Base-by-base conservation (phyloP, 805 yeast species). In the Candida alai region DNA sequence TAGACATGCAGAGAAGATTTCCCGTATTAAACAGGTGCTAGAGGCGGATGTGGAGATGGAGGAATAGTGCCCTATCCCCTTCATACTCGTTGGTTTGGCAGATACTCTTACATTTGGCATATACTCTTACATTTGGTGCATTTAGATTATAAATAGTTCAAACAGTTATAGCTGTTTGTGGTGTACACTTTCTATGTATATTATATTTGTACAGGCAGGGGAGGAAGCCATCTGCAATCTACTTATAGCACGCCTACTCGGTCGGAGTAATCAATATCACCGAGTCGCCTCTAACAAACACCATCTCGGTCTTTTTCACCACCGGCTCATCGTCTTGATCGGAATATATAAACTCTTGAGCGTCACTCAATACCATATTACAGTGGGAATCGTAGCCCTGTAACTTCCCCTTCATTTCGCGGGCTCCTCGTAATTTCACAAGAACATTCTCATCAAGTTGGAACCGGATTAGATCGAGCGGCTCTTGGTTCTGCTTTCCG, bases 371-470 rank as follows among this genome's bases (percentile, higher is more conserved):
- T 24, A 93, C 96, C 71, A 93, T 77, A 57, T 94, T 93, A 62
- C 97, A 93, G 62, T 90, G 98, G 30, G 95, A 84, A 62, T 90
- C 98, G 62, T 85, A 90, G 1, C 96, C 94, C 58, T 89, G 97
- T 35, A 93, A 69, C 42, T 76, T 80, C 3, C 99, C 99, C 19
- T 77, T 76, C 62, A 93, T 74, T 55, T 90, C 96, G 50, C 99
- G 75, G 44, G 93, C 90, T 14, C 96, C 97, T 57, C 97, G 80
- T 40, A 93, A 74, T 56, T 93, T 93, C 38, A 93, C 90, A 51
- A 77, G 76, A 16, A 93, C 87, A 34, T 70, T 66, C 60, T 93
- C 97, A 54, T 93, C 97, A 31, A 93, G 67, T 39, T 88, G 84
- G 41, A 83, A 74, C 47, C 90, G 80, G 45, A 93, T 78, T 48